Percentiles rank a stretch among this genome's conserved stretches.
Conservation (phyloP, 2,329 filamentous ascomycete genomes). For the Hypoxylon sp. region DNA sequence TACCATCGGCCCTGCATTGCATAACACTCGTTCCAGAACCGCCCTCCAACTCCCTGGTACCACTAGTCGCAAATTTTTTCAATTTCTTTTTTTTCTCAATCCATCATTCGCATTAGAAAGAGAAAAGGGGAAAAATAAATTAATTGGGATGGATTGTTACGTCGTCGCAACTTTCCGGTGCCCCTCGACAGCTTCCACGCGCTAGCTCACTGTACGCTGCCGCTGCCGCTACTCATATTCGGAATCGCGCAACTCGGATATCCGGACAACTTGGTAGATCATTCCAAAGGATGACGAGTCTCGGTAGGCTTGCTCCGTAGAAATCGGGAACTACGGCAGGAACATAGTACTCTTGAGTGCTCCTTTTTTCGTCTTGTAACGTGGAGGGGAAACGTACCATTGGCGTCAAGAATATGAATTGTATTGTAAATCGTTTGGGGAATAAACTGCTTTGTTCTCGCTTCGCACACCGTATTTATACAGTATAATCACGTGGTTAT, state of each 20-base stretch:
- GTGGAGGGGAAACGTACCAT: constrained; percentile 29
- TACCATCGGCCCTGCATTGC: constrained; percentile 42
- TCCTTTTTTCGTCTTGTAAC: constrained; percentile 9
- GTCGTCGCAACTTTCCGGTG: constrained; percentile 28
- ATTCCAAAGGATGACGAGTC: constrained; percentile 39
- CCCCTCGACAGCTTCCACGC: constrained; percentile 8
- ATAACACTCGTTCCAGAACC: constrained; percentile 27
- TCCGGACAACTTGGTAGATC: constrained; percentile 30
- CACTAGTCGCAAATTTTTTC: constrained; percentile 28
- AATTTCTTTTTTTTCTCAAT: not conserved
- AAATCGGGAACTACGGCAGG: constrained; percentile 19
- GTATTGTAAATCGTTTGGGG: too few relatives aligned
- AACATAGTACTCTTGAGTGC: constrained; percentile 16
- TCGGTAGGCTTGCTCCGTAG: constrained; percentile 31
- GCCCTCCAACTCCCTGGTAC: constrained; percentile 15
- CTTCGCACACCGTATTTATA: too few relatives aligned
- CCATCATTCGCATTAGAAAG: constrained; percentile 18
- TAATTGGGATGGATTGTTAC: constrained; percentile 46
- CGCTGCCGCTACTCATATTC: constrained; percentile 16
- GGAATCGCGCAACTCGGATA: constrained; percentile 28
- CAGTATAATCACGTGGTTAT: too few relatives aligned
- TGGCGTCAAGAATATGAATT: too few relatives aligned
- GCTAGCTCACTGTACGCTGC: constrained; percentile 21
- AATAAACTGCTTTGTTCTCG: too few relatives aligned
- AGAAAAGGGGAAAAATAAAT: constrained; percentile 34